Base-by-base conservation (phyloP, 352 stramenopile species). In the Phytophthora citrophthora region DNA sequence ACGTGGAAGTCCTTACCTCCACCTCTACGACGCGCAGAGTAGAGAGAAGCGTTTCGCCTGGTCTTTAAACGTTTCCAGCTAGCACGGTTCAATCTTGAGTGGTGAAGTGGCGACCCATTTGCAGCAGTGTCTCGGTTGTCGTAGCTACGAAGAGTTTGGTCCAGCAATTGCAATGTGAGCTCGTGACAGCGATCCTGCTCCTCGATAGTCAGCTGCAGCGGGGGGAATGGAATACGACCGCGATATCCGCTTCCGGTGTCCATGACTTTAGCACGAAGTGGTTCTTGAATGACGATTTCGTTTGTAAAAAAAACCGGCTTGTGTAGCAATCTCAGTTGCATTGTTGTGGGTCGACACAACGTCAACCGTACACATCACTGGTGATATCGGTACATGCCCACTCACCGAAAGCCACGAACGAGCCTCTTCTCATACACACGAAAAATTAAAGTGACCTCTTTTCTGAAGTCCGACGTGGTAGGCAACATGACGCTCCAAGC, bases 21-120 rank as follows among this genome's bases (percentile, higher is more conserved):
- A 8, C 51, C 26, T 6, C 27, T 23, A 24, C 27, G 20, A 7
- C 58, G 64, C 13, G 57, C 47, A 8, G 34, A 49, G 41, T 68
- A 72, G 12, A 72, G 57, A 15, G 64, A 68, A 2, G 52, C 58
- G 15, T 72, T 61, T 10, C n/a, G 20, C 34, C 68, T 58, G 1
- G 64, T 68, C 36, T 68, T 68, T 8, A 59, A 18, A 7, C 47
- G 64, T 41, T 68, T 72, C 58, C 64, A 72, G 15, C 20, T 58
- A 24, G 23, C 43, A 41, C 47, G 47, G 8, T 54, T 44, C 23
- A 68, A 31, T 2, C 47, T 29, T 1, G 64, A 58, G 40, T 72
- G 64, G 13, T 72, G 63, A 12, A 61, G 50, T 27, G 50, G 36
- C 1, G 36, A 59, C 32, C 64, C 32, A 2, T 49, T 55, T 20